Evolutionary conservation across 352 stramenopile genomes (phyloP).

Genomic region (Phytophthora quininea): DNA sequence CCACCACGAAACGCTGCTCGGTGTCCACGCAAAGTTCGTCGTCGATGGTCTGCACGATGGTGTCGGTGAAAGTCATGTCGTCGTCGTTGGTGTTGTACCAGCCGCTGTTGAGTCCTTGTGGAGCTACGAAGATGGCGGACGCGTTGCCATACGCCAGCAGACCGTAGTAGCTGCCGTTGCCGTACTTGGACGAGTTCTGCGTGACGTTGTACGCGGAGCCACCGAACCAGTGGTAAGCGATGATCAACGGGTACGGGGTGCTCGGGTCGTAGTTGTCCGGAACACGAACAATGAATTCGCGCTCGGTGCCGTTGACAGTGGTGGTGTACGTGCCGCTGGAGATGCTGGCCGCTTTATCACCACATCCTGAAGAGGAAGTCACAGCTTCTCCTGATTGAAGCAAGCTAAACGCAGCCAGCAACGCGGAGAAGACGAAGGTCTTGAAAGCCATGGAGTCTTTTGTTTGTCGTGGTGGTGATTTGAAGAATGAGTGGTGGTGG

Average conservation of each 20-base stretch:
- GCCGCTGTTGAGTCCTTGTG: constrained; percentile 30
- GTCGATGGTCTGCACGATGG: constrained; percentile 33
- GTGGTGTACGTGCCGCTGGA: constrained; percentile 32
- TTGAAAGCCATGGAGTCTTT: not conserved
- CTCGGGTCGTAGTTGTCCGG: constrained; percentile 32
- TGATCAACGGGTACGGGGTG: constrained; percentile 29
- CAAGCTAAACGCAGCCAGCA: constrained; percentile 4
- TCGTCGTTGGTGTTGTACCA: constrained; percentile 33
- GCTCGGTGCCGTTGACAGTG: constrained; percentile 29
- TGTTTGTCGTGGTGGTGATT: not conserved
- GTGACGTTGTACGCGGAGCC: constrained; percentile 33
- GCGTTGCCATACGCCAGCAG: constrained; percentile 26
- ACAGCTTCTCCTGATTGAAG: constrained; percentile 13
- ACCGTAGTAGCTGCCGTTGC: constrained; percentile 41
- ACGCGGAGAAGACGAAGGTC: not conserved
- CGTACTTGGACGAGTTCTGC: constrained; percentile 32
- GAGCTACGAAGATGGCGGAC: constrained; percentile 38
- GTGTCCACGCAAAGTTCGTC: constrained; percentile 33
- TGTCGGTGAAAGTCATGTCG: constrained; percentile 37
- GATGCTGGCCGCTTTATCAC: constrained; percentile 9
- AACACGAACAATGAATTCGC: constrained; percentile 39
- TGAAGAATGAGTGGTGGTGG: constrained; percentile 4
- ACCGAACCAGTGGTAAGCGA: constrained; percentile 41
- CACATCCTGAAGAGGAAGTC: constrained; percentile 16
- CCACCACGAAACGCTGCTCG: constrained; percentile 42